Conservation (phyloP, 129 eudicot species). For the Pittosporum tobira region DNA sequence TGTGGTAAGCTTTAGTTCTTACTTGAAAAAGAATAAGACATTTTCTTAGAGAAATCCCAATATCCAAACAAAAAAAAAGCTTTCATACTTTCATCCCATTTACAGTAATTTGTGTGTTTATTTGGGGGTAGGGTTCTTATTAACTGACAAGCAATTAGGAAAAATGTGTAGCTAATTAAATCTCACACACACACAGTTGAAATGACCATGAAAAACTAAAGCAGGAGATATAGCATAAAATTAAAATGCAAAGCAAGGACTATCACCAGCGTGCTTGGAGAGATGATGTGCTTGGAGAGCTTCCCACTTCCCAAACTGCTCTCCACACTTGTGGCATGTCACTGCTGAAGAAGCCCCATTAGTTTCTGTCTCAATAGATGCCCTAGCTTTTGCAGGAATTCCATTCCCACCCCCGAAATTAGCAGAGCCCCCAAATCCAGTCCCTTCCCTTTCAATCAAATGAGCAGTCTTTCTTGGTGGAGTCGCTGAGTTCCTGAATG, state of each 20-base stretch:
- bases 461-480: constrained; percentile 36
- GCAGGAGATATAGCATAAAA: neutral
- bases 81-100: too few relatives aligned
- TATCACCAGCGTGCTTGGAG: constrained; percentile 43
- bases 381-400: constrained; percentile 15
- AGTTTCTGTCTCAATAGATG: constrained; percentile 37
- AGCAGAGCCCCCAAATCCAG: constrained; percentile 17
- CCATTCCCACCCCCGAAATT: constrained; percentile 25
- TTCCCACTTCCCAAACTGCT: constrained; percentile 59
- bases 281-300: constrained; percentile 77
- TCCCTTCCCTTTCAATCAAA: constrained; percentile 21
- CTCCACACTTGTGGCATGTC: constrained; percentile 80
- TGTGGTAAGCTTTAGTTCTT: neutral
- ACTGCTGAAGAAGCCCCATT: constrained; percentile 32
- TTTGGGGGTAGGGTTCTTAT: too few relatives aligned
- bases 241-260: neutral
- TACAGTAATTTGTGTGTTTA: too few relatives aligned
- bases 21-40: neutral
- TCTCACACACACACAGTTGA: too few relatives aligned
- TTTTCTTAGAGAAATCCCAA: neutral
- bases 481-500: constrained; percentile 21
- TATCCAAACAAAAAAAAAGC: neutral
- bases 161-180: too few relatives aligned
- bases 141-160: too few relatives aligned
- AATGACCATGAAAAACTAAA: neutral